A percentile compares a stretch with the other conserved stretches of the same genome.
These are phyloP conservation scores for Cryphonectria carpinicola DNA, from an alignment of 2,329 filamentous ascomycete species.

Conservation along the genomic window DNA sequence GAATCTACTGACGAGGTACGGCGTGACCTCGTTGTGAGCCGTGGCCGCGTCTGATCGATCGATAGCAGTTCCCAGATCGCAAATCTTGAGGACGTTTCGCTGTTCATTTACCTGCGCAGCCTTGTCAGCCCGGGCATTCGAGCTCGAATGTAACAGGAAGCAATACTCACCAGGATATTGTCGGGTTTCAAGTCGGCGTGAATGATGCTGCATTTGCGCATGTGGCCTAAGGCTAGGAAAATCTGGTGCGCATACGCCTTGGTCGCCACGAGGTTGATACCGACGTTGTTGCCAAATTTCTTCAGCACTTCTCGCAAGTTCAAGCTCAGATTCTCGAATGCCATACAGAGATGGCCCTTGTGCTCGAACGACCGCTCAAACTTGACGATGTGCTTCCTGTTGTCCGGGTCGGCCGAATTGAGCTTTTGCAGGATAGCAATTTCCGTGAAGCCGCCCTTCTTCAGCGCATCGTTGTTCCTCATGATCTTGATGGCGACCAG, in stretches of 20 bases:
- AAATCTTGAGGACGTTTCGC: conserved; percentile 87
- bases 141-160: not conserved
- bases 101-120: conserved; percentile 70
- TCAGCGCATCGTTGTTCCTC: conserved; percentile 90
- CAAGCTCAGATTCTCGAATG: conserved; percentile 92
- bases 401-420: conserved; percentile 81
- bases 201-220: conserved; percentile 90
- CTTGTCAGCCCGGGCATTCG: conserved; percentile 34
- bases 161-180: conserved; percentile 77
- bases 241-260: conserved; percentile 92
- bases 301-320: conserved; percentile 93
- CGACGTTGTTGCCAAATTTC: conserved; percentile 93
- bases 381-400: conserved; percentile 89
- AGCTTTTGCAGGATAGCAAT: conserved; percentile 91
- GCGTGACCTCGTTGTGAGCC: conserved; percentile 82
- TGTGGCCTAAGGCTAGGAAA: conserved; percentile 83
- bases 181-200: conserved; percentile 97
- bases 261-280: conserved; percentile 86
- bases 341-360: conserved; percentile 93
- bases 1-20: conserved; percentile 95
- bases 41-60: conserved; percentile 77
- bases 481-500: conserved; percentile 98
- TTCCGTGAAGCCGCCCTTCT: conserved; percentile 91
- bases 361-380: conserved; percentile 89
- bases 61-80: conserved; percentile 94